Base-by-base conservation (phyloP, 345 rosid species). In the Durio zibethinus region DNA sequence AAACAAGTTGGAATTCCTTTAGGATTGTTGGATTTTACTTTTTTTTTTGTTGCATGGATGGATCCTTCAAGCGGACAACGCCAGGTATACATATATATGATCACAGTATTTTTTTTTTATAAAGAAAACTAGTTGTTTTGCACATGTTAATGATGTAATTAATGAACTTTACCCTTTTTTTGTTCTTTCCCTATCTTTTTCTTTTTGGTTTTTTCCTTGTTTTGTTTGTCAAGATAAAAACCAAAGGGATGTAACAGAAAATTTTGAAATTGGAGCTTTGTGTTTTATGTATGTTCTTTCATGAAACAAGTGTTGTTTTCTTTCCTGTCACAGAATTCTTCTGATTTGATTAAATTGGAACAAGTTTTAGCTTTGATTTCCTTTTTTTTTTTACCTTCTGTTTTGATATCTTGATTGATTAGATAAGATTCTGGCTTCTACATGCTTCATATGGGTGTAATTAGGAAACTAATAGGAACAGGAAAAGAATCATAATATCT, bases 61-160 rank as follows among this genome's bases (percentile, higher is more conserved):
- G 94, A 90, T 85, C 85, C 85, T 85, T 87, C 90, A 72, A 81
- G 79, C 43, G 87, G 79, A 80, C 86, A 80, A 78, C 82, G 80
- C 77, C 89, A 88, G 94, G 94, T 89, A 81, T 56, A 45, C 9
- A 65, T 4, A 5, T 27, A 10, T 14, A 71, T 31, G 21, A 8
- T 14, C 5, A 27, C 12, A 38, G 21, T 65, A 7, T 65, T 15
- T 16, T 8, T 53, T 18, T 5, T 60, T 11, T 11, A 31, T 31
- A 69, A 20, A 73, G 14, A 10, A 67, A 40, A 21, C 76, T 14
- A 33, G 15, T 52, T 18, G 40, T 42, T 23, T 67, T n/a, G 2
- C 2, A 20, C 20, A 4, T 64, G 14, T 76, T 50, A 12, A 72
- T 73, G 35, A 62, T 62, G 53, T 50, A 52, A 47, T 60, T 4